Evolutionary conservation across 768 basidiomycete species (phyloP).

Genomic region (Rhizopogon vesiculosus): DNA sequence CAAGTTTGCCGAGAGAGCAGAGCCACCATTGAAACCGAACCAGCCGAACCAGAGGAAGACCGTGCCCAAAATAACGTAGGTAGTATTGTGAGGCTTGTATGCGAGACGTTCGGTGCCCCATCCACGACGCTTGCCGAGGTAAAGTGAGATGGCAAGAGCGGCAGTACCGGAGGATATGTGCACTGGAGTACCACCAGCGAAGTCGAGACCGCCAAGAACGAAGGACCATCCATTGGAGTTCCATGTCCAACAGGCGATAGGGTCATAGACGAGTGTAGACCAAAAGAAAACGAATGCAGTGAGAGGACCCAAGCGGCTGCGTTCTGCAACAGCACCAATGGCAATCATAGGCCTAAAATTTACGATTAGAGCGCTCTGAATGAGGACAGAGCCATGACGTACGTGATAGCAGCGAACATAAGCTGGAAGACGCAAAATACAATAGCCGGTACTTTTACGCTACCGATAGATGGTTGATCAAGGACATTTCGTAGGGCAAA

Average conservation of each 20-base stretch:
- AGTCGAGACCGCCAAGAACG: conserved; percentile 80
- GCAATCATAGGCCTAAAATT: conserved; percentile 72
- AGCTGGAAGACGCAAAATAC: conserved; percentile 83
- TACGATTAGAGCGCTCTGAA: conserved; percentile 7
- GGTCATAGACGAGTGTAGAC: conserved; percentile 88
- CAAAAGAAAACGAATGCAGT: conserved; percentile 90
- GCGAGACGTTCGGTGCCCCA: conserved; percentile 88
- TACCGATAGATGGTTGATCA: conserved; percentile 69
- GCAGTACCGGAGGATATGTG: conserved; percentile 94
- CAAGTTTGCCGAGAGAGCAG: conserved; percentile 83
- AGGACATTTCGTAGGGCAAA: conserved; percentile 82
- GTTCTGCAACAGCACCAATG: conserved; percentile 90
- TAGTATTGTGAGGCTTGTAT: conserved; percentile 93
- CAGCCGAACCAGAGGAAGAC: conserved; percentile 93
- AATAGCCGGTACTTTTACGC: conserved; percentile 63
- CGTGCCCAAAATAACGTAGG: conserved; percentile 91
- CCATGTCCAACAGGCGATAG: conserved; percentile 97
- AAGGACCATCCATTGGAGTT: conserved; percentile 74
- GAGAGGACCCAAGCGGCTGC: conserved; percentile 77
- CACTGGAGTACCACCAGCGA: conserved; percentile 95
- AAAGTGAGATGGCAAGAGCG: conserved; percentile 86
- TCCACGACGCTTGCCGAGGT: conserved; percentile 86
- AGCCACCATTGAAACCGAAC: conserved; percentile 96
- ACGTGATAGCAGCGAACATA: conserved; percentile 91
- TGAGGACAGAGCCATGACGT: conserved; percentile 19